Conservation (phyloP, 2,329 filamentous ascomycete species). For the Sporothrix curviconia region DNA sequence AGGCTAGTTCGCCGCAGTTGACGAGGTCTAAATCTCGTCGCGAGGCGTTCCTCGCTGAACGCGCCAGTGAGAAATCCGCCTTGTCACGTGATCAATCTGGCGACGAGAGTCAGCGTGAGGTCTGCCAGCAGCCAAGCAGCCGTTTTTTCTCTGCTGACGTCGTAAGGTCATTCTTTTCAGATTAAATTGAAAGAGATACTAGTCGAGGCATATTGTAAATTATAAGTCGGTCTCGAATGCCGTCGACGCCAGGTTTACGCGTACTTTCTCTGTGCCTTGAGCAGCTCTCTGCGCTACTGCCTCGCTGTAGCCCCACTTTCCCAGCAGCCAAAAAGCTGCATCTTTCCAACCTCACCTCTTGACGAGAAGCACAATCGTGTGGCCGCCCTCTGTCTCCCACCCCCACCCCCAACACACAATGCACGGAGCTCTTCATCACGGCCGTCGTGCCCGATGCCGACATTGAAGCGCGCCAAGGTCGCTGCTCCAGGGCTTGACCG, state of each 20-base stretch:
- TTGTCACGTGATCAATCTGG: slow-evolving; percentile 4
- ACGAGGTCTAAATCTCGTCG: neutral
- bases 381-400: too few relatives aligned
- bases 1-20: too few relatives aligned
- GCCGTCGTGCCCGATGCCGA: slow-evolving; percentile 48
- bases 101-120: too few relatives aligned
- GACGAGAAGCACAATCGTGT: neutral
- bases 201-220: too few relatives aligned
- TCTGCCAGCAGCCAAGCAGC: neutral
- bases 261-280: too few relatives aligned
- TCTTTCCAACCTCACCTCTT: neutral
- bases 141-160: neutral
- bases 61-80: slow-evolving; percentile 5
- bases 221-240: too few relatives aligned
- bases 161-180: neutral
- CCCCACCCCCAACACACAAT: slow-evolving; percentile 27
- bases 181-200: too few relatives aligned
- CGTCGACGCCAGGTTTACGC: too few relatives aligned
- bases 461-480: slow-evolving; percentile 41
- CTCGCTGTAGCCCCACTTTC: too few relatives aligned
- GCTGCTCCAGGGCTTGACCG: slow-evolving; percentile 52
- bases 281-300: too few relatives aligned
- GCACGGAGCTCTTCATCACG: slow-evolving; percentile 56
- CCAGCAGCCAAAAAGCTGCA: neutral
- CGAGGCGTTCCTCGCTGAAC: neutral